phyloP scores from a whole-genome alignment of 1,284 basidiomycete genomes.

The Marasmius sp. region DNA sequence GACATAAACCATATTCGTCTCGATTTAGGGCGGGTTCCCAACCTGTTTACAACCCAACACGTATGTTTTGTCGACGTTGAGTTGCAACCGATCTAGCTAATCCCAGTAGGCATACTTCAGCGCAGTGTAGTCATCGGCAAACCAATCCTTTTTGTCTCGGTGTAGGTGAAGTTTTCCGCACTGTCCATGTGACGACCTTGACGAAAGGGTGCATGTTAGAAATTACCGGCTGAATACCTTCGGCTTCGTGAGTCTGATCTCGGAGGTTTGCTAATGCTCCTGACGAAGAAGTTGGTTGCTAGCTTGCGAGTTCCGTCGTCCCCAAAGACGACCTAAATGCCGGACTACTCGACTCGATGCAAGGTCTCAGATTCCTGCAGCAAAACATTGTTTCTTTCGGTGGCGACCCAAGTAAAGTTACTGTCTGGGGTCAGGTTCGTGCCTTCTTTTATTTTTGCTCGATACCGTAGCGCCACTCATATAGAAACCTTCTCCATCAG shows the following conservation, averaged over 20 bases:
- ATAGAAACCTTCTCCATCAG: slow-evolving; percentile 25
- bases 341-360: slow-evolving; percentile 17
- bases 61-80: slow-evolving; percentile 34
- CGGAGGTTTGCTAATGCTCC: not conserved
- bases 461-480: not conserved
- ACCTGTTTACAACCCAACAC: slow-evolving; percentile 42
- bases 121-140: slow-evolving; percentile 46
- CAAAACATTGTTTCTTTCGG: slow-evolving; percentile 14
- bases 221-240: slow-evolving; percentile 62
- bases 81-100: not conserved
- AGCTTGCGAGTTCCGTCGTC: slow-evolving; percentile 53
- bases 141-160: slow-evolving; percentile 56
- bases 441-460: not conserved
- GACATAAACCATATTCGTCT: not conserved
- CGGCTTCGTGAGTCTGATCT: slow-evolving; percentile 45
- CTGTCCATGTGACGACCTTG: not conserved
- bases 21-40: slow-evolving; percentile 42
- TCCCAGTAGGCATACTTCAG: slow-evolving; percentile 44
- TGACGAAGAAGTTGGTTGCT: slow-evolving; percentile 6
- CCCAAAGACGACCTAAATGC: slow-evolving; percentile 33
- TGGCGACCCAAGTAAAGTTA: slow-evolving; percentile 29
- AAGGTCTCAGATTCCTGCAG: slow-evolving; percentile 15
- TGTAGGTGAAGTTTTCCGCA: slow-evolving; percentile 31
- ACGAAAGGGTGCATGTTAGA: slow-evolving; percentile 24
- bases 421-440: slow-evolving; percentile 58